phyloP scores from a whole-genome alignment of 2,329 filamentous ascomycete genomes.

The Lasiodiplodia gonubiensis region DNA sequence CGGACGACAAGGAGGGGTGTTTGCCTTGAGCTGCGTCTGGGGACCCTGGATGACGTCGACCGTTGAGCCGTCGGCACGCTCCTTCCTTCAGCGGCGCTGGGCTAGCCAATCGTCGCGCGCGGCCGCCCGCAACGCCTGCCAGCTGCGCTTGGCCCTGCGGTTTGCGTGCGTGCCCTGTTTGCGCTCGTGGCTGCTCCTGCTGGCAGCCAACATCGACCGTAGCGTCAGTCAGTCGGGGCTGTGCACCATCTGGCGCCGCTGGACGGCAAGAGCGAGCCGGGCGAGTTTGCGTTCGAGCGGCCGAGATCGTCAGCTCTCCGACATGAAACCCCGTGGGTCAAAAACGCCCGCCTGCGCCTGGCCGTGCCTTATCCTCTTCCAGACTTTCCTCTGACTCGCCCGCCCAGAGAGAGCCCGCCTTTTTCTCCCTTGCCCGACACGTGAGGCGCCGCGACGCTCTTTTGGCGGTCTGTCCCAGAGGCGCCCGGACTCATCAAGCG shows the following conservation, averaged over 20 bases:
- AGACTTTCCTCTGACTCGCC: constrained; percentile 20
- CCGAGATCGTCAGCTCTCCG: constrained; percentile 24
- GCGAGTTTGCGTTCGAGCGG: constrained; percentile 18
- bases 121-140: constrained; percentile 8
- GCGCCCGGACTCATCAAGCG: constrained; percentile 5
- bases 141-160: background rate
- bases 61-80: background rate
- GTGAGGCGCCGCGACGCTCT: constrained; percentile 15
- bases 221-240: constrained; percentile 17
- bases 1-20: background rate
- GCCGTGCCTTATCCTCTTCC: constrained; percentile 15
- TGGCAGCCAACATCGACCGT: constrained; percentile 1
- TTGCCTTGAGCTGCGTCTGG: background rate
- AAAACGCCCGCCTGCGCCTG: constrained; percentile 19
- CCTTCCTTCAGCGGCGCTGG: background rate
- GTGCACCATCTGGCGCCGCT: background rate
- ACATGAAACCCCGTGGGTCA: constrained; percentile 24
- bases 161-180: constrained; percentile 1
- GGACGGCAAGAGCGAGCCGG: constrained; percentile 2
- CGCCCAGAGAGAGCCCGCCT: background rate
- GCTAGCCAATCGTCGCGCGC: background rate
- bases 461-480: constrained; percentile 16
- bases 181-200: constrained; percentile 12
- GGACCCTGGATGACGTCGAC: constrained; percentile 14
- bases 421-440: constrained; percentile 13